phyloP scores from a whole-genome alignment of 1,284 basidiomycete species.

The Xerocomus minutiporus region DNA sequence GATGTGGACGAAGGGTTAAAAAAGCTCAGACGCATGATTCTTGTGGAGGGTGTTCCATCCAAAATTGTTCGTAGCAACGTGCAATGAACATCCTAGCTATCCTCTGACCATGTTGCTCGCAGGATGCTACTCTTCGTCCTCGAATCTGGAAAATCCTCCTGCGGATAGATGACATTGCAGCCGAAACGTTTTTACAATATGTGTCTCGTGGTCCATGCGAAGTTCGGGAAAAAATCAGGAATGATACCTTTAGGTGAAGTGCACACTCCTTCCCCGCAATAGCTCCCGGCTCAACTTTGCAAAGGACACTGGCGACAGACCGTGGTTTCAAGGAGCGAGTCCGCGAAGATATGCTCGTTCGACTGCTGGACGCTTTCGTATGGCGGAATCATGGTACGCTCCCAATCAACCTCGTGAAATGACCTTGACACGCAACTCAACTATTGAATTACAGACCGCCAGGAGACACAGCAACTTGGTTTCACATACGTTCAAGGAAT shows the following conservation, averaged over 20 bases:
- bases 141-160: constrained; percentile 92
- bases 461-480: constrained; percentile 67
- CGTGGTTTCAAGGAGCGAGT: constrained; percentile 93
- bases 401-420: background rate
- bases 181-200: constrained; percentile 75
- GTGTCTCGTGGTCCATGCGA: constrained; percentile 81
- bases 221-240: constrained; percentile 85
- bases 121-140: constrained; percentile 75
- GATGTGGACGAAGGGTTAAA: constrained; percentile 78
- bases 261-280: background rate
- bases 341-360: constrained; percentile 93
- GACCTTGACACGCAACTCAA: background rate
- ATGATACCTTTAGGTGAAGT: constrained; percentile 71
- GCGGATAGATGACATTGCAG: constrained; percentile 71
- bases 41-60: constrained; percentile 85
- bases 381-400: constrained; percentile 82
- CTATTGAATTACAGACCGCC: constrained; percentile 48
- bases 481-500: constrained; percentile 97
- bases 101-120: constrained; percentile 6
- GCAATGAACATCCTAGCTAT: background rate
- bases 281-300: constrained; percentile 8
- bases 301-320: constrained; percentile 91
- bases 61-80: constrained; percentile 41
- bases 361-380: constrained; percentile 92
- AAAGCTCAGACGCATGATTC: constrained; percentile 76